A percentile compares a stretch with the other conserved stretches of the same genome.
Evolutionary conservation across 2,329 filamentous ascomycete genomes (phyloP).

Genomic region (Trichoderma gracile): DNA sequence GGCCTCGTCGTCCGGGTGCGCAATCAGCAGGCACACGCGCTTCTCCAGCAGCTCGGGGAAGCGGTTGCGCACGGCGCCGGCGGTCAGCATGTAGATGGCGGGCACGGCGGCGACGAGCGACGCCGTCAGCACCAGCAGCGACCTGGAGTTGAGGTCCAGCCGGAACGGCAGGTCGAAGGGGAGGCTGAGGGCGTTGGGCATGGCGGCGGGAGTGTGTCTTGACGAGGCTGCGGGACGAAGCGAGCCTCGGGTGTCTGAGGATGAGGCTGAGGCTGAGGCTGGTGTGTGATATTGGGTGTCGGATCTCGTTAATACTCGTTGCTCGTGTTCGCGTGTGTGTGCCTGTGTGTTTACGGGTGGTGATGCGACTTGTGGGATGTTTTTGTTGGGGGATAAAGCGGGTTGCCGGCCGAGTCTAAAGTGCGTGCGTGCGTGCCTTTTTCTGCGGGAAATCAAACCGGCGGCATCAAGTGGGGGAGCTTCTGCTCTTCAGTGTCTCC

Average conservation of each 20-base stretch:
- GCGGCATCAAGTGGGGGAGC: not conserved
- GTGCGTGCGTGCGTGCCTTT: constrained; percentile 3
- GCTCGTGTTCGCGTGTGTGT: not conserved
- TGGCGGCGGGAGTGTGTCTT: not conserved
- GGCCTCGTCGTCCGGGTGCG: constrained; percentile 96
- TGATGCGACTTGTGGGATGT: not conserved
- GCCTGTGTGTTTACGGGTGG: not conserved
- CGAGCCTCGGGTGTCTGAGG: not conserved
- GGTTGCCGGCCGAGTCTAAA: not conserved
- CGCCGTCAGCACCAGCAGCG: constrained; percentile 32
- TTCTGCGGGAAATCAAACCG: not conserved
- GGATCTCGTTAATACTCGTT: not conserved
- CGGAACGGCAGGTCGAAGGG: constrained; percentile 9
- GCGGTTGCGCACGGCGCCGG: constrained; percentile 47
- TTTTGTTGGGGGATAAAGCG: constrained; percentile 1
- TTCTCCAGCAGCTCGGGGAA: constrained; percentile 75
- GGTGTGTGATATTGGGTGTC: not conserved
- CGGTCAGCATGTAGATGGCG: constrained; percentile 55
- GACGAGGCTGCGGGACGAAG: constrained; percentile 1
- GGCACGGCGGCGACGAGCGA: constrained; percentile 46
- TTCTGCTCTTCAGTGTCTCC: too few relatives aligned
- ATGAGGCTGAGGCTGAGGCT: not conserved
- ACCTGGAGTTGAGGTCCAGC: constrained; percentile 14
- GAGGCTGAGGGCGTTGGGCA: constrained; percentile 17
- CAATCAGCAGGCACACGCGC: constrained; percentile 88